phyloP scores from a whole-genome alignment of 2,329 filamentous ascomycete genomes.

The Ophiostoma tasmaniense region DNA sequence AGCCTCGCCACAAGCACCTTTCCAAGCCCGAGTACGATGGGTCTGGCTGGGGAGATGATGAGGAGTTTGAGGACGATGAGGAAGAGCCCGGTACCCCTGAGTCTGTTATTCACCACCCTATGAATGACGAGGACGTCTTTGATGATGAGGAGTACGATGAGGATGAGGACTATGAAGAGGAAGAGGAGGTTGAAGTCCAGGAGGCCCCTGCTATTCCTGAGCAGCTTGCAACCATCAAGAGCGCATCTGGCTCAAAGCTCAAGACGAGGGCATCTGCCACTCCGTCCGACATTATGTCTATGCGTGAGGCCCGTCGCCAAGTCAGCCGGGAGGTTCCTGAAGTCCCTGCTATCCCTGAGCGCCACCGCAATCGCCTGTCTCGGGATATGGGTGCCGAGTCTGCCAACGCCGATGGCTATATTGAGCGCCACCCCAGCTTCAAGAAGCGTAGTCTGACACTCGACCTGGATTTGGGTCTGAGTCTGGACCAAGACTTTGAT shows the following conservation, averaged over 20 bases:
- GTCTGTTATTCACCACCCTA: slow-evolving; percentile 77
- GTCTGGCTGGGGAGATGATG: slow-evolving; percentile 50
- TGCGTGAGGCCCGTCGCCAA: slow-evolving; percentile 78
- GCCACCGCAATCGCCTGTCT: slow-evolving; percentile 49
- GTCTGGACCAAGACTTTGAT: slow-evolving; percentile 87
- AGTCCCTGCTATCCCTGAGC: slow-evolving; percentile 53
- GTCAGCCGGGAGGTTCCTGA: slow-evolving; percentile 65
- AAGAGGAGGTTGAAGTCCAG: slow-evolving; percentile 17
- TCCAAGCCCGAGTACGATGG: slow-evolving; percentile 58
- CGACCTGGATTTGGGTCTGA: slow-evolving; percentile 73
- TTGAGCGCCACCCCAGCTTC: slow-evolving; percentile 61
- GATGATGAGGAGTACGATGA: slow-evolving; percentile 15
- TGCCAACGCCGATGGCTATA: slow-evolving; percentile 31
- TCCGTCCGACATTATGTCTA: slow-evolving; percentile 70
- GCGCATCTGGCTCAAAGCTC: slow-evolving; percentile 68
- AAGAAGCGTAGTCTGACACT: slow-evolving; percentile 77
- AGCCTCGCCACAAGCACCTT: slow-evolving; percentile 37
- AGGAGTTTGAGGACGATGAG: slow-evolving; percentile 47
- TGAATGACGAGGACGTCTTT: slow-evolving; percentile 29
- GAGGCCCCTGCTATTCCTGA: slow-evolving; percentile 66
- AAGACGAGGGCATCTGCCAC: slow-evolving; percentile 86
- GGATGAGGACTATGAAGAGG: slow-evolving; percentile 26
- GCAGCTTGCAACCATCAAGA: slow-evolving; percentile 74
- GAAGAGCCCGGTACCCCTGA: slow-evolving; percentile 68
- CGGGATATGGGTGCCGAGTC: slow-evolving; percentile 34